These are phyloP conservation scores for Schizophyllum commune DNA, from an alignment of 1,284 basidiomycete genomes.

Conservation along the genomic window DNA sequence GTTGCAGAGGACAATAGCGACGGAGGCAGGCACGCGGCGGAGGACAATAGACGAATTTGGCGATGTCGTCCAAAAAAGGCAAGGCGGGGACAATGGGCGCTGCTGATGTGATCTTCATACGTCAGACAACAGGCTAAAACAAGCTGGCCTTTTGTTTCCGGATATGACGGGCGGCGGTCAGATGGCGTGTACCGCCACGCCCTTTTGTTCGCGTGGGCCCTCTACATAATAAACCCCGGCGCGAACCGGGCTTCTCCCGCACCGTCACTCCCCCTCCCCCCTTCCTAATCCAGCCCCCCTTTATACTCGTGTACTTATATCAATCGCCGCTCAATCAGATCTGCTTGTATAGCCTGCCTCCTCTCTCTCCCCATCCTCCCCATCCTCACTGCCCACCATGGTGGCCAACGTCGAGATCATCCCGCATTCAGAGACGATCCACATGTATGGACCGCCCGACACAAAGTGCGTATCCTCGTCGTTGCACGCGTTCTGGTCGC, in stretches of 20 bases:
- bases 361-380: slow-evolving; percentile 11
- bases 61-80: background rate
- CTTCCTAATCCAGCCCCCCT: slow-evolving; percentile 7
- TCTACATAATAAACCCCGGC: background rate
- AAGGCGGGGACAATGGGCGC: background rate
- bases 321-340: slow-evolving; percentile 8
- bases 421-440: slow-evolving; percentile 43
- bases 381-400: slow-evolving; percentile 20
- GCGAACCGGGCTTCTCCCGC: background rate
- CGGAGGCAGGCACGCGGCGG: background rate
- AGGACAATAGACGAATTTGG: background rate
- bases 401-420: slow-evolving; percentile 54
- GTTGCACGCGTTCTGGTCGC: slow-evolving; percentile 3
- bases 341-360: slow-evolving; percentile 11
- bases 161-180: background rate
- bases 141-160: background rate
- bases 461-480: slow-evolving; percentile 39
- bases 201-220: slow-evolving; percentile 1
- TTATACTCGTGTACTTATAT: slow-evolving; percentile 9
- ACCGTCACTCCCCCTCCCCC: slow-evolving; percentile 12
- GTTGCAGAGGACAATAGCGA: background rate
- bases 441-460: slow-evolving; percentile 65
- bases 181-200: background rate
- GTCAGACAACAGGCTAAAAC: background rate
- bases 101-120: background rate